Conservation (phyloP, 2,329 filamentous ascomycete species). For the Trematosphaeria pertusa region DNA sequence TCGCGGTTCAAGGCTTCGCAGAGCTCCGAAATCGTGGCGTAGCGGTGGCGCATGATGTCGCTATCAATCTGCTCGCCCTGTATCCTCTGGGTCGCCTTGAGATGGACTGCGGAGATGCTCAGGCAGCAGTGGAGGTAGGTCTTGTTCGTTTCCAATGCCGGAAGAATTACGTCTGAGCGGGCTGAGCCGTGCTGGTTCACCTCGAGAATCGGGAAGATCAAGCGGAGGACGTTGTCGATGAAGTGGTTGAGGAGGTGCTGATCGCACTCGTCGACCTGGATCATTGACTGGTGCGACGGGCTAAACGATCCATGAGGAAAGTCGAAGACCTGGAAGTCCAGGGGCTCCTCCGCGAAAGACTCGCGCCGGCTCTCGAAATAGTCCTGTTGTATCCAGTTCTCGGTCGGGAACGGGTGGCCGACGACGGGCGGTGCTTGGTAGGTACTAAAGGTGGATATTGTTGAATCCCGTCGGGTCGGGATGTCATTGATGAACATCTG, state of each 20-base stretch:
- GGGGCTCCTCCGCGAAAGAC: conserved; percentile 63
- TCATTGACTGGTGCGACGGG: conserved; percentile 70
- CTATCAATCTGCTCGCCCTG: conserved; percentile 78
- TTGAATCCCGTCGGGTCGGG: conserved; percentile 83
- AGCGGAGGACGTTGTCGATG: conserved; percentile 82
- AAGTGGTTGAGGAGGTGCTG: conserved; percentile 90
- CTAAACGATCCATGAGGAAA: conserved; percentile 72
- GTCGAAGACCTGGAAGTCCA: conserved; percentile 82
- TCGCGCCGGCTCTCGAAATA: conserved; percentile 72
- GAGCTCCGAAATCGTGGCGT: conserved; percentile 83
- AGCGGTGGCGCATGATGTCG: conserved; percentile 92
- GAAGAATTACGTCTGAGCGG: conserved; percentile 81
- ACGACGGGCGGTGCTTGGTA: conserved; percentile 79
- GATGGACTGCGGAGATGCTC: conserved; percentile 89
- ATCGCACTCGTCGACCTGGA: conserved; percentile 88
- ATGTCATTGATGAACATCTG: conserved; percentile 94
- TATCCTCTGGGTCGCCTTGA: conserved; percentile 76
- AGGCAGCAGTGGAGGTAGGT: conserved; percentile 95
- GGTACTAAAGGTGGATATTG: conserved; percentile 92
- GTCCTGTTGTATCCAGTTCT: conserved; percentile 76
- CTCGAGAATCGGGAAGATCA: conserved; percentile 92
- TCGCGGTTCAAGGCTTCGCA: conserved; percentile 83
- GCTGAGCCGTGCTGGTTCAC: conserved; percentile 85
- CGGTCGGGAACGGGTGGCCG: conserved; percentile 69
- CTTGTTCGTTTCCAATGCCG: conserved; percentile 88